Conservation (phyloP, 2,329 filamentous ascomycete species). For the Clonostachys rosea region DNA sequence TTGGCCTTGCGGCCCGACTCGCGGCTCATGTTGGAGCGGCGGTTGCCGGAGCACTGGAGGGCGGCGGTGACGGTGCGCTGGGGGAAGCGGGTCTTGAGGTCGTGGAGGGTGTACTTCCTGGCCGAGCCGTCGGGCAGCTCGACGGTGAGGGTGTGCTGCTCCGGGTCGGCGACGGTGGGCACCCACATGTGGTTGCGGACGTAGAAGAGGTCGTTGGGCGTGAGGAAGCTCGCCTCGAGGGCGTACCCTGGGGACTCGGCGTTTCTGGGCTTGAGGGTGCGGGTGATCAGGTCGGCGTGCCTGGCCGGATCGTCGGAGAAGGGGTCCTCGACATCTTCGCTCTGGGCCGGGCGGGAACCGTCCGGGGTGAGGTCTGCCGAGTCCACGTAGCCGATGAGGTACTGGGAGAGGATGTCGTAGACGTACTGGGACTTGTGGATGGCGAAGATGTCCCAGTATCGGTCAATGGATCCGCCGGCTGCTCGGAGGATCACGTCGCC, state of each 20-base stretch:
- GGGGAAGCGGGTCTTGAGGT: constrained; percentile 47
- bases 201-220: constrained; percentile 52
- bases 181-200: constrained; percentile 63
- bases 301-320: constrained; percentile 49
- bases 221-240: constrained; percentile 45
- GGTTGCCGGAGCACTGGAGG: constrained; percentile 58
- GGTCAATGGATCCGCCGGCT: constrained; percentile 59
- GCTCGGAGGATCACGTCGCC: constrained; percentile 65
- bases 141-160: constrained; percentile 41
- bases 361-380: constrained; percentile 48
- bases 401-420: constrained; percentile 60
- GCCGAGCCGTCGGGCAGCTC: constrained; percentile 51
- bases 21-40: constrained; percentile 53
- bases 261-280: constrained; percentile 53
- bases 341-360: constrained; percentile 33
- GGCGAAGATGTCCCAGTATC: constrained; percentile 66
- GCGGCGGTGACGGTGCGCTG: constrained; percentile 47
- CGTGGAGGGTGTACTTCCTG: constrained; percentile 45
- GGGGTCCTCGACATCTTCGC: constrained; percentile 53
- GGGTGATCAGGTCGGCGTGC: constrained; percentile 43
- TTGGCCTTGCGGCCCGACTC: constrained; percentile 39
- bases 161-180: constrained; percentile 34
- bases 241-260: constrained; percentile 51
- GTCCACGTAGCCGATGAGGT: constrained; percentile 58
- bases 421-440: constrained; percentile 65